These are phyloP conservation scores for Lonicera japonica DNA, from an alignment of 129 eudicot genomes.

Conservation along the genomic window DNA sequence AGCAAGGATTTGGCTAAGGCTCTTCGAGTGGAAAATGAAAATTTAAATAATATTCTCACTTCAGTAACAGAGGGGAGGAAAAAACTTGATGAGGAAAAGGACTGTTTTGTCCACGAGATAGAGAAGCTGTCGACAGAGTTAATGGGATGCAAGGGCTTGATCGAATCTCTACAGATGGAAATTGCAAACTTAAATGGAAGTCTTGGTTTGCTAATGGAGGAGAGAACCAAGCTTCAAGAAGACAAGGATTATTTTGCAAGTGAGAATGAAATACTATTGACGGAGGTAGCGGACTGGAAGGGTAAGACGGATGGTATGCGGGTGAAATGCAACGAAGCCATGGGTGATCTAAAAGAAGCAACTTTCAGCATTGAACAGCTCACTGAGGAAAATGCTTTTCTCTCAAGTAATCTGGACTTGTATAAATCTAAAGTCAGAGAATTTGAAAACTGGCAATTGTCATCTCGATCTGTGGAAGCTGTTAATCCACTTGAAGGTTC, in stretches of 20 bases:
- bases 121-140: slow-evolving; percentile 41
- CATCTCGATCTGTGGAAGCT: slow-evolving; percentile 16
- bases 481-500: slow-evolving; percentile 11
- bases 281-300: slow-evolving; percentile 33
- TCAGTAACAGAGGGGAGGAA: slow-evolving; percentile 32
- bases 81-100: slow-evolving; percentile 45
- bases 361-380: slow-evolving; percentile 37
- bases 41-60: slow-evolving; percentile 28
- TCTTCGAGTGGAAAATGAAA: slow-evolving; percentile 43
- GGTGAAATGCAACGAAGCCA: slow-evolving; percentile 33
- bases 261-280: slow-evolving; percentile 43
- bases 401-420: slow-evolving; percentile 32
- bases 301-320: slow-evolving; percentile 22
- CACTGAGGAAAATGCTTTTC: slow-evolving; percentile 38
- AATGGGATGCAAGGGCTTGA: slow-evolving; percentile 33
- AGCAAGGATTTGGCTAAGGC: slow-evolving; percentile 32
- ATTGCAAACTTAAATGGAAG: slow-evolving; percentile 28
- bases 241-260: slow-evolving; percentile 24
- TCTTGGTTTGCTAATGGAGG: slow-evolving; percentile 34
- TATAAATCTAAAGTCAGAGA: slow-evolving; percentile 32
- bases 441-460: slow-evolving; percentile 11
- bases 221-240: slow-evolving; percentile 38
- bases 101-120: slow-evolving; percentile 22
- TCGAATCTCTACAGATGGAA: slow-evolving; percentile 44
- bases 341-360: slow-evolving; percentile 38